Conservation (phyloP, 2,329 filamentous ascomycete genomes). For the Capronia epimyces region DNA sequence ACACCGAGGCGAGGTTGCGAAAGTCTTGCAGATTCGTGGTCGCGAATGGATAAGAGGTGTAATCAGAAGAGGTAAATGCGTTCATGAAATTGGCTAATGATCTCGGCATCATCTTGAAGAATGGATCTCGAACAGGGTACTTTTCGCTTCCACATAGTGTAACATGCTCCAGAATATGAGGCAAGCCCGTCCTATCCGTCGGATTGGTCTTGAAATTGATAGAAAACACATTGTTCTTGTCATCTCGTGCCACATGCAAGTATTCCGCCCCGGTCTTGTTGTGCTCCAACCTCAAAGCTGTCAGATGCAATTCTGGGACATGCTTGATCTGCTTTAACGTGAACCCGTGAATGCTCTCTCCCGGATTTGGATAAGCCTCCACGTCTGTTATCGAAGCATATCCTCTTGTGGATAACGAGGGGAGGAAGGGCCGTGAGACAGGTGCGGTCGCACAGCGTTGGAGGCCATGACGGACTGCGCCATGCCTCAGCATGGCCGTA, state of each 20-base stretch:
- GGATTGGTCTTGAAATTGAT: constrained; percentile 99
- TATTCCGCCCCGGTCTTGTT: constrained; percentile 96
- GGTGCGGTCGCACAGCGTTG: constrained; percentile 8
- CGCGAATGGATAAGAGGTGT: constrained; percentile 96
- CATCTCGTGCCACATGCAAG: constrained; percentile 87
- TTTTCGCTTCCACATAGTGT: constrained; percentile 93
- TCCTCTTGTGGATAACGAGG: constrained; percentile 14
- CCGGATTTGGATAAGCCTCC: constrained; percentile 67
- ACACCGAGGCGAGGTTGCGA: constrained; percentile 92
- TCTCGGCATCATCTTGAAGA: constrained; percentile 98
- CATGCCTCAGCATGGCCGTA: constrained; percentile 28
- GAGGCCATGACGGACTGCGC: constrained; percentile 20
- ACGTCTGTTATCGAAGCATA: constrained; percentile 69
- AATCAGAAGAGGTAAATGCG: constrained; percentile 90
- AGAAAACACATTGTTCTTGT: constrained; percentile 98
- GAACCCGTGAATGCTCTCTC: constrained; percentile 88
- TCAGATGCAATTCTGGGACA: constrained; percentile 88
- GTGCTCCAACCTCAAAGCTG: constrained; percentile 82
- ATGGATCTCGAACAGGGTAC: constrained; percentile 96
- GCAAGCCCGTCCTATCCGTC: constrained; percentile 89
- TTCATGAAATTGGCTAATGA: constrained; percentile 99
- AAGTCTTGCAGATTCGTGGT: constrained; percentile 95
- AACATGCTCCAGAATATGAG: constrained; percentile 96
- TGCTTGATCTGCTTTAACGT: constrained; percentile 83
- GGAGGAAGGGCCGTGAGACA: neutral